Evolutionary conservation across 2,329 filamentous ascomycete genomes (phyloP), one percentile per base, ranked within the genome.

Genomic region (Xylaria sp.): DNA sequence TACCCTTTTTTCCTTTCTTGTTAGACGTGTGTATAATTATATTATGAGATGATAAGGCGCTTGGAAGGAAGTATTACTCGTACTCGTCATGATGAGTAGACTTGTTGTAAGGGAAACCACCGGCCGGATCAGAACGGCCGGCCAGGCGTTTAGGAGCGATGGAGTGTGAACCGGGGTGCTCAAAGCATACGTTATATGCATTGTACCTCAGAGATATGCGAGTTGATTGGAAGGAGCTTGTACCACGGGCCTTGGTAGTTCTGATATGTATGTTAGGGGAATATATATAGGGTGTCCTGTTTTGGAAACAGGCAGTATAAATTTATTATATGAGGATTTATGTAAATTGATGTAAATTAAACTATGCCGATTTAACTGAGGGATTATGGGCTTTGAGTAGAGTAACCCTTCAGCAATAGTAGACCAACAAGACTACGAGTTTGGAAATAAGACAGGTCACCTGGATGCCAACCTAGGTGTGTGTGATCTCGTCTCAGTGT

Each of bases 11-110:
- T 21, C 23, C 35, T 13, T 57, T 63, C 54, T 42, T 2, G 6
- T 58, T 44, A 23, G 25, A 54, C 13, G 40, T 50, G 13, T 59
- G 53, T 70, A 64, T 60, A 63, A 35, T 47, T 63, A 66, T 58
- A 59, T 59, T 44, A 69, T 44, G 66, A 53, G 27, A 55, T 54
- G 58, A 65, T 40, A 25, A 44, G 62, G 6, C 12, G 5, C 16
- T 27, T 0, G 21, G 50, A 37, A 51, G 35, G 42, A 63, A 18
- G 27, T 16, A 51, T 4, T 29, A 4, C n/a, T 51, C 25, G 44
- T 13, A 32, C 58, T 55, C 23, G 32, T 40, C 40, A 48, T 50
- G 23, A 21, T 21, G 48, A 60, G 18, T 16, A 37, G n/a, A 59
- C 40, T 44, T 21, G n/a, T 16, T 35, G n/a, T 23, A 25, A 3